Evolutionary conservation across 2,329 filamentous ascomycete genomes (phyloP).

Genomic region (Fusarium redolens): DNA sequence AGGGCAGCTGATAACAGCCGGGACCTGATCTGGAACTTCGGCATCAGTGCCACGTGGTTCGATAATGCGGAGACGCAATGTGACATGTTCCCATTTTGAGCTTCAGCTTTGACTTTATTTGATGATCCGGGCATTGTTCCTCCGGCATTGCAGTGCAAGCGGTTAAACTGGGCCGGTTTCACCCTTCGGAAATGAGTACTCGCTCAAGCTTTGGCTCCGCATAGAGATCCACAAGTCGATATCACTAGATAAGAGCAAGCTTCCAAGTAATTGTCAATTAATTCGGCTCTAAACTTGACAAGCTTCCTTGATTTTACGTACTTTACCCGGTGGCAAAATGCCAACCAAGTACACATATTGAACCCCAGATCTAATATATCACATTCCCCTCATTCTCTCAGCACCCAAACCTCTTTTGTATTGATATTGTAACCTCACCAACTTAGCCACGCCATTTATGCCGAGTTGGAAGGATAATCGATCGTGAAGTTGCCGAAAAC

Average conservation of each 20-base stretch:
- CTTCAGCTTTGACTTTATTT: not conserved
- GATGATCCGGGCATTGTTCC: constrained; percentile 4
- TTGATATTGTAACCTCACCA: not conserved
- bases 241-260: not conserved
- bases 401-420: not conserved
- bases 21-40: not conserved
- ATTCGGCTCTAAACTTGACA: not conserved
- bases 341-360: not conserved
- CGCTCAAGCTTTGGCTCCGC: not conserved
- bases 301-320: not conserved
- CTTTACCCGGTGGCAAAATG: not conserved
- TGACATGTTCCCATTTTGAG: not conserved
- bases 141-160: constrained; percentile 14
- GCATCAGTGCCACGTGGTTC: constrained; percentile 16
- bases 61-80: constrained; percentile 6
- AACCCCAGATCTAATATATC: not conserved
- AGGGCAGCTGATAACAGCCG: constrained; percentile 7
- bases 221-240: not conserved
- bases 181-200: constrained; percentile 1
- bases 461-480: not conserved
- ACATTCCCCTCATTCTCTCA: not conserved
- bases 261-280: not conserved
- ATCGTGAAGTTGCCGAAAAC: not conserved
- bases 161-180: constrained; percentile 19
- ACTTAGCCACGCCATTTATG: not conserved